Evolutionary conservation across 2,329 filamentous ascomycete genomes (phyloP), one percentile per base, ranked within the genome.

Genomic region (Colletotrichum falcatum): DNA sequence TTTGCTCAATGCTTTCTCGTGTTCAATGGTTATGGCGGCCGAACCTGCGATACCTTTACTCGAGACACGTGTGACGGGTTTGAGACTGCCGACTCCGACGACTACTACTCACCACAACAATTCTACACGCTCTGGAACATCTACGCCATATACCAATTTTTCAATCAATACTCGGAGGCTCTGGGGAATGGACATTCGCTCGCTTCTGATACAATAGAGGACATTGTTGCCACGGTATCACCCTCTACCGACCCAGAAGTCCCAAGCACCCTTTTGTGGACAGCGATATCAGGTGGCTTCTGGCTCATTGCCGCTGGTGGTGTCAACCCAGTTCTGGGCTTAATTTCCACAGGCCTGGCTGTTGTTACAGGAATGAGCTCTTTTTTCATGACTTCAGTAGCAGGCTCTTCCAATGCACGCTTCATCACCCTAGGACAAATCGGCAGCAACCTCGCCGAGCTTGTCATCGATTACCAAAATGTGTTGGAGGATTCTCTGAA

Each of bases 111-210:
- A 9, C 30, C 73, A 5, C 75, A 77, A 51, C 75, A 77, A 30
- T 77, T 77, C 56, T 77, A 77, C 59, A 65, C 74, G 16, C 73
- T 77, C 14, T 77, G 76, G 75, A 77, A 77, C 71, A 77, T 77
- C 20, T 76, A 77, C 62, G 73, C 74, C 18, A 64, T 77, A 4
- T 75, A 74, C 63, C 76, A 77, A 39, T 77, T 76, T 66, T 77
- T 77, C 73, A 77, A 76, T 54, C 76, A 77, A 63, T 77, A 75
- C 55, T 77, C 75, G 1, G 66, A 73, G 20, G 76, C 76, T 11
- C 70, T 77, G 8, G 74, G 74, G 60, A 74, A 75, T 30, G 76
- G 76, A 0, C 72, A 73, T n/a, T 67, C 73, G 16, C 73, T 77
- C 20, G 76, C 75, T 3, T 72, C 74, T 1, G 72, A 75, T 49